Base-by-base conservation (phyloP, 2,329 filamentous ascomycete species). In the Huntiella abstrusa region DNA sequence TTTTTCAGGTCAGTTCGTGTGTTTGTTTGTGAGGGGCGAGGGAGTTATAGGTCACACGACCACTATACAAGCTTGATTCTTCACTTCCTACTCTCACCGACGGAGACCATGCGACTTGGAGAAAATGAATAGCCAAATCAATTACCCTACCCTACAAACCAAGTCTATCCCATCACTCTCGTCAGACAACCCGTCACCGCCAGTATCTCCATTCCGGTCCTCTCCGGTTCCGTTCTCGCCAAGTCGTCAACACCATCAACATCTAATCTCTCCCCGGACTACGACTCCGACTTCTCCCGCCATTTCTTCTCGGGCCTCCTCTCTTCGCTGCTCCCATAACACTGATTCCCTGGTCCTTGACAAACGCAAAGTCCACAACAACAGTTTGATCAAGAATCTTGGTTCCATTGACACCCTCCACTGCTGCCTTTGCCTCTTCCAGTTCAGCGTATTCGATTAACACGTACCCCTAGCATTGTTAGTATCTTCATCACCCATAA, bases 351-450 rank as follows among this genome's bases (percentile, higher is more conserved):
- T n/a, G 83, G 48, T 83, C 83, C 42, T 83, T 68, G 49, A 91
- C 83, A 58, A 91, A 91, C 1, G 83, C 84, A 62, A 86, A 91
- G 63, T 91, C 83, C 51, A 88, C 83, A 49, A 72, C 66, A 52
- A 91, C 71, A 5, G 79, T 84, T 68, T 91, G 83, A 55, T 91
- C 83, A 39, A 91, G 71, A 47, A 91, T 66, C 61, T 87, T 83
- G 37, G 77, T 75, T 52, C 76, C 68, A 60, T 91, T 73, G n/a
- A 80, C 80, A 55, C 77, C 79, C 59, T 85, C 77, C 56, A 91
- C 84, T 39, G 83, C 83, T n/a, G 79, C 80, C 52, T 80, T 75
- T 11, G 83, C 83, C 60, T 91, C 83, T 52, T 77, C 71, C 36
- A 86, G 67, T 1, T 83, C 88, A 1, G 81, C 69, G 62, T 86